Evolutionary conservation across 495 filamentous ascomycete genomes (phyloP).

Genomic region (Geoglossum glabrum): DNA sequence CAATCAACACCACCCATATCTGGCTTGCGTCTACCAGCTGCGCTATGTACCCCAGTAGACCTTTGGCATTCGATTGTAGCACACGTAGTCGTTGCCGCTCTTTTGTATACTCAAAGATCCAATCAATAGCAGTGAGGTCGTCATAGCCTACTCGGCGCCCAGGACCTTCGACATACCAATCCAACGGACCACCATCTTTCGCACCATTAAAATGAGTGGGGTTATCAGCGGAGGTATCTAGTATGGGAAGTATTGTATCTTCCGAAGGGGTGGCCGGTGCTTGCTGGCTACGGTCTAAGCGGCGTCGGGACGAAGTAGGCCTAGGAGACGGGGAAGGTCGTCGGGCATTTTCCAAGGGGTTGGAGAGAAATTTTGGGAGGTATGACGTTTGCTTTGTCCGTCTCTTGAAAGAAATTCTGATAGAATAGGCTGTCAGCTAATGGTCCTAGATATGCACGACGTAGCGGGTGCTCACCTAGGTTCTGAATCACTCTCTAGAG

Average conservation of each 20-base stretch:
- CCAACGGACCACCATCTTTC: conserved; percentile 47
- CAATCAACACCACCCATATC: conserved; percentile 74
- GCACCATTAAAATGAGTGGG: conserved; percentile 19
- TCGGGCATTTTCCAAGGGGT: conserved; percentile 12
- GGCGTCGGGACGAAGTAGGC: background rate
- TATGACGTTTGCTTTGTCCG: conserved; percentile 35
- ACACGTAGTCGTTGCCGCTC: conserved; percentile 72
- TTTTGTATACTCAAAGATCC: conserved; percentile 98
- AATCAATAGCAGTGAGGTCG: conserved; percentile 94
- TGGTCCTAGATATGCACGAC: background rate
- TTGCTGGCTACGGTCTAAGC: background rate
- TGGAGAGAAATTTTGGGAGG: conserved; percentile 35
- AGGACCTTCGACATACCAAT: conserved; percentile 85
- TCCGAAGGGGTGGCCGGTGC: background rate
- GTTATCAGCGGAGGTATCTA: conserved; percentile 5
- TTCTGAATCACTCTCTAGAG: background rate
- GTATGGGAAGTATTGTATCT: background rate
- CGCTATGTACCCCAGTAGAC: conserved; percentile 49
- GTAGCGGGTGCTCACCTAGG: background rate
- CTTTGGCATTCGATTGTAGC: conserved; percentile 46
- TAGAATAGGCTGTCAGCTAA: background rate
- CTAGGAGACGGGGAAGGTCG: conserved; percentile 9
- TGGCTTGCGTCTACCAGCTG: conserved; percentile 67
- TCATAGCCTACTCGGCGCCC: conserved; percentile 87
- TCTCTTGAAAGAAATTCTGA: conserved; percentile 65